Evolutionary conservation across 2,329 filamentous ascomycete genomes (phyloP).

Genomic region (Fusarium luffae): DNA sequence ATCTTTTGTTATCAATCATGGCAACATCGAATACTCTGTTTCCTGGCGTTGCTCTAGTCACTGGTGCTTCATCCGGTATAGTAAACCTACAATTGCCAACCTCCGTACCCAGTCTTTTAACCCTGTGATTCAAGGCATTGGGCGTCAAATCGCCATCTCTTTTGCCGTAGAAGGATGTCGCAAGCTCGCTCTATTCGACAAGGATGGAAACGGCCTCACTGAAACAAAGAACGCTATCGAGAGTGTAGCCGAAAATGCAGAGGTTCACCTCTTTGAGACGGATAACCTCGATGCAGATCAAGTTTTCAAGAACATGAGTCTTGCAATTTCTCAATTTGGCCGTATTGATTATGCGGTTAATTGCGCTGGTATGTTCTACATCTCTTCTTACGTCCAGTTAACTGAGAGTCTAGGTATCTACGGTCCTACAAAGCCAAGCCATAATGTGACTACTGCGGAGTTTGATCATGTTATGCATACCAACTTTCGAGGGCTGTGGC

Average conservation of each 20-base stretch:
- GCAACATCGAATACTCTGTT: slow-evolving; percentile 37
- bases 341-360: slow-evolving; percentile 61
- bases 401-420: slow-evolving; percentile 49
- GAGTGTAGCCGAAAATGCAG: background rate
- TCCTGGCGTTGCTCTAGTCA: slow-evolving; percentile 48
- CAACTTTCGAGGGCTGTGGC: slow-evolving; percentile 59
- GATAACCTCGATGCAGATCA: slow-evolving; percentile 52
- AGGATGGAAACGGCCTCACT: slow-evolving; percentile 46
- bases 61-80: slow-evolving; percentile 48
- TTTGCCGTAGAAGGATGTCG: slow-evolving; percentile 58
- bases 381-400: background rate
- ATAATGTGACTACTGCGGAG: slow-evolving; percentile 50
- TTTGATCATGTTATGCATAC: slow-evolving; percentile 57
- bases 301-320: slow-evolving; percentile 49
- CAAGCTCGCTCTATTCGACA: slow-evolving; percentile 56
- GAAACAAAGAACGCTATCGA: slow-evolving; percentile 46
- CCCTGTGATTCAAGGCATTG: slow-evolving; percentile 15
- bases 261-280: slow-evolving; percentile 41
- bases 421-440: slow-evolving; percentile 51
- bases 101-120: background rate
- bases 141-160: slow-evolving; percentile 50
- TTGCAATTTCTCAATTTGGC: slow-evolving; percentile 50
- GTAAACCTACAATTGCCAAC: fast-evolving
- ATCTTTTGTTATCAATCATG: background rate
- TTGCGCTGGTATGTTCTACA: slow-evolving; percentile 50